A percentile compares a stretch with the other conserved stretches of the same genome.
phyloP scores from a whole-genome alignment of 371 early-diverging fungal genomes.

The Rhizopus delemar region DNA sequence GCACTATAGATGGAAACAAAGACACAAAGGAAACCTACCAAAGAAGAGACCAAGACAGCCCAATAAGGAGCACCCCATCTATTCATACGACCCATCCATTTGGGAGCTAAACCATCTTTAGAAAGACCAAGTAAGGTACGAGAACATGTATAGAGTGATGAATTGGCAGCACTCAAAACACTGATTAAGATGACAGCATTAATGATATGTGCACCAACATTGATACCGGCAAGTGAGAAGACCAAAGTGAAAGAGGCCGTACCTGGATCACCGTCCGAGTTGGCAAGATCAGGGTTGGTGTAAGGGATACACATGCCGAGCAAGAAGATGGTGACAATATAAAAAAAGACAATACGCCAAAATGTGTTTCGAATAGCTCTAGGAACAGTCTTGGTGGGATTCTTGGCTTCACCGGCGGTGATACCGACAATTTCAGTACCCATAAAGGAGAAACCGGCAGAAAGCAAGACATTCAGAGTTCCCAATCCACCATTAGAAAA shows the following conservation, averaged over 20 bases:
- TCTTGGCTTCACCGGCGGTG: slow-evolving; percentile 64
- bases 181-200: slow-evolving; percentile 72
- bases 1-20: slow-evolving; percentile 56
- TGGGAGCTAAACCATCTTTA: slow-evolving; percentile 66
- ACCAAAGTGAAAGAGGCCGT: slow-evolving; percentile 70
- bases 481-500: slow-evolving; percentile 75
- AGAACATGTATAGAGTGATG: slow-evolving; percentile 70
- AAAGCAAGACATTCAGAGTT: slow-evolving; percentile 66
- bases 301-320: slow-evolving; percentile 63
- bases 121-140: slow-evolving; percentile 67
- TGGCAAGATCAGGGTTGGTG: slow-evolving; percentile 51
- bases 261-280: slow-evolving; percentile 33
- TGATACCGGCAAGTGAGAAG: slow-evolving; percentile 63
- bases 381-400: slow-evolving; percentile 68
- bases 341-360: slow-evolving; percentile 74
- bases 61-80: slow-evolving; percentile 61
- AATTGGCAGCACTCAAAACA: slow-evolving; percentile 73
- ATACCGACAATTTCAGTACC: slow-evolving; percentile 76
- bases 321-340: slow-evolving; percentile 68
- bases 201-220: slow-evolving; percentile 64
- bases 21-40: slow-evolving; percentile 57
- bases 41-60: slow-evolving; percentile 56
- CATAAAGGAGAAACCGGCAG: slow-evolving; percentile 84
- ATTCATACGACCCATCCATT: slow-evolving; percentile 47
- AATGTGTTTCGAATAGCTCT: slow-evolving; percentile 68